phyloP scores from a whole-genome alignment of 495 filamentous ascomycete species.

The Xylaria nigripes region DNA sequence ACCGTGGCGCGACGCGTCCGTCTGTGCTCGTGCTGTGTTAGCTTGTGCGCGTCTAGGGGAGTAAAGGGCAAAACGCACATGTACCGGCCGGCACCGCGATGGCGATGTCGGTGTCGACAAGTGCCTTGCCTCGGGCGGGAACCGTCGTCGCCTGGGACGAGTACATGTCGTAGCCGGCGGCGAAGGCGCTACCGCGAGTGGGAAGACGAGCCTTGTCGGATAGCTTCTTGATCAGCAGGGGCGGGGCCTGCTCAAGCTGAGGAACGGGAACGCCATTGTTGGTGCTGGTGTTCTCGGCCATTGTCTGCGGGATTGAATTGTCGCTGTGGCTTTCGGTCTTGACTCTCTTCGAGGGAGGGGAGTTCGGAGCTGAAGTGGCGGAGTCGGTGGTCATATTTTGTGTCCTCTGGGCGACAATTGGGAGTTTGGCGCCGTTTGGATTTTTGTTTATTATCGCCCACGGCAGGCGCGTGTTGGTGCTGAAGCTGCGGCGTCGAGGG shows the following conservation, averaged over 20 bases:
- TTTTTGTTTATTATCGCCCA: not conserved
- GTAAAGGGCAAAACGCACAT: conserved; percentile 48
- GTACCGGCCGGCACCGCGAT: conserved; percentile 83
- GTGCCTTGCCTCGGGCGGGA: conserved; percentile 69
- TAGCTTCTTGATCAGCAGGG: conserved; percentile 81
- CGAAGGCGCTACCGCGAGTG: conserved; percentile 79
- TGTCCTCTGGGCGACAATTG: not conserved
- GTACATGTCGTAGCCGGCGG: conserved; percentile 88
- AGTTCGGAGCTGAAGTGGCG: conserved; percentile 34
- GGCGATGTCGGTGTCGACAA: conserved; percentile 83
- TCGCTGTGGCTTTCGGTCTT: conserved; percentile 33
- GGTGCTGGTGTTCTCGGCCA: conserved; percentile 20
- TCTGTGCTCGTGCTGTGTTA: conserved; percentile 27
- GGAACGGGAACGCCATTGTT: conserved; percentile 28
- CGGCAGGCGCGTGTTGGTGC: too few species aligned
- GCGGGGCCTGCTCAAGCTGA: conserved; percentile 33
- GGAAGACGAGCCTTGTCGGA: conserved; percentile 62
- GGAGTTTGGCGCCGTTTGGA: not conserved
- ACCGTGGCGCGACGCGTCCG: conserved; percentile 85
- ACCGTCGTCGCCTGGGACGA: conserved; percentile 64
- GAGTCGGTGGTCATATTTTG: conserved; percentile 49
- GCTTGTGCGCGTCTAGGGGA: conserved; percentile 30
- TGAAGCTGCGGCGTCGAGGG: too few species aligned
- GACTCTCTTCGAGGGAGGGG: conserved; percentile 42
- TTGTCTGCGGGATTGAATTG: conserved; percentile 7